These are phyloP conservation scores for Sphaerulina musiva DNA, from an alignment of 2,329 filamentous ascomycete genomes.

Conservation along the genomic window DNA sequence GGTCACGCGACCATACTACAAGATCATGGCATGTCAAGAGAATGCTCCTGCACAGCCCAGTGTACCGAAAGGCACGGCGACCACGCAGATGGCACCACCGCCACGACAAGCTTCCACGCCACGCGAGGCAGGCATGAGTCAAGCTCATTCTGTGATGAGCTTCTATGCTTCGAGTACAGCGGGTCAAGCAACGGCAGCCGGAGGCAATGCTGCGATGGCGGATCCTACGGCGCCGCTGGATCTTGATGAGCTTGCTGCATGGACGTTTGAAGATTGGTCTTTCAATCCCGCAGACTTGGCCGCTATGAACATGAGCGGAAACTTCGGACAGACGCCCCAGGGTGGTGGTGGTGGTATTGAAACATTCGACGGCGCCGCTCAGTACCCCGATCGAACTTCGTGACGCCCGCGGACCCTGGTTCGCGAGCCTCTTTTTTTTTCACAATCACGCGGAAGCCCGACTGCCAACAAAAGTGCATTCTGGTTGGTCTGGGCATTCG, in stretches of 20 bases:
- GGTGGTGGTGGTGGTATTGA: not conserved
- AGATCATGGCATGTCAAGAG: slow-evolving; percentile 31
- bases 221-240: slow-evolving; percentile 16
- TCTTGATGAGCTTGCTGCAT: slow-evolving; percentile 29
- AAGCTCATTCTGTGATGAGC: slow-evolving; percentile 3
- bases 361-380: not conserved
- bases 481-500: too few species aligned
- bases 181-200: not conserved
- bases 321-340: not conserved
- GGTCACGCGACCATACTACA: slow-evolving; percentile 28
- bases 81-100: not conserved
- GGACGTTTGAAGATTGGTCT: slow-evolving; percentile 31
- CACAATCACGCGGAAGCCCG: too few species aligned
- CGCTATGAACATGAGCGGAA: slow-evolving; percentile 6
- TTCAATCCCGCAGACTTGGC: slow-evolving; percentile 23
- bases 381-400: not conserved
- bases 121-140: not conserved
- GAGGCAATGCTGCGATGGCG: not conserved
- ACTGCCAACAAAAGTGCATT: too few species aligned
- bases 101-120: not conserved
- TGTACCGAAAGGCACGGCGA: not conserved
- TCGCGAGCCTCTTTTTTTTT: too few species aligned
- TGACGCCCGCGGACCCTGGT: not conserved
- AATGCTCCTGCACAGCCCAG: slow-evolving; percentile 10
- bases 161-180: slow-evolving; percentile 3